Conservation (phyloP, 441 rosid genomes). For the Pelargonium cotyledonis region DNA sequence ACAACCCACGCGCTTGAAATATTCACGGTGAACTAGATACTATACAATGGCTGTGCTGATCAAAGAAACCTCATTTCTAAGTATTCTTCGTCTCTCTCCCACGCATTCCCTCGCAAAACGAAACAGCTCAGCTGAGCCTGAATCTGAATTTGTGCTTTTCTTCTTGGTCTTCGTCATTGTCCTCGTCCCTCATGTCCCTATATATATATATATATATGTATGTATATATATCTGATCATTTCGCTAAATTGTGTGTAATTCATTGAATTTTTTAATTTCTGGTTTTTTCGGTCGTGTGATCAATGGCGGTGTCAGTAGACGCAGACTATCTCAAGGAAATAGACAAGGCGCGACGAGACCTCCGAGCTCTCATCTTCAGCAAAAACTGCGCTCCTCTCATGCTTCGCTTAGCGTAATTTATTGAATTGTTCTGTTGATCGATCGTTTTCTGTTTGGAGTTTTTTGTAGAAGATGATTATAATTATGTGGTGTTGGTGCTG, state of each 20-base stretch:
- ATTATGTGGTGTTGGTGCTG: not conserved
- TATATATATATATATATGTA: no score
- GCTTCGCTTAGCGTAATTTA: conserved; percentile 79
- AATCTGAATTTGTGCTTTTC: not conserved
- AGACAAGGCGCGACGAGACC: conserved; percentile 63
- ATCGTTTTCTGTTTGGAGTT: not conserved
- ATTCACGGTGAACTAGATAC: no score
- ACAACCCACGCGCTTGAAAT: no score
- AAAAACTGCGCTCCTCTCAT: conserved; percentile 67
- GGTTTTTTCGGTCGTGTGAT: not conserved
- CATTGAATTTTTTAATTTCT: not conserved
- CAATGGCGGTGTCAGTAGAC: conserved; percentile 23
- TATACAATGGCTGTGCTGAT: no score
- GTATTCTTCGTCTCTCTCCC: not conserved
- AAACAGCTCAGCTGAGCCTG: not conserved
- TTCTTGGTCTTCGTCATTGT: not conserved
- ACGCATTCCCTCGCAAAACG: not conserved
- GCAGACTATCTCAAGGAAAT: conserved; percentile 58
- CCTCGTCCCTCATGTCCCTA: not conserved
- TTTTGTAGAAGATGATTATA: not conserved
- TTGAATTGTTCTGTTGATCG: not conserved
- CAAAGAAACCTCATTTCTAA: not conserved
- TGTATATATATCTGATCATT: not conserved
- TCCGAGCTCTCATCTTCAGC: conserved; percentile 64
- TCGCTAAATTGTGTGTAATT: not conserved